Percentiles rank a stretch among this genome's conserved stretches.
These are phyloP conservation scores for Reticulascus tulasneorum DNA, from an alignment of 2,329 filamentous ascomycete species.

Conservation along the genomic window DNA sequence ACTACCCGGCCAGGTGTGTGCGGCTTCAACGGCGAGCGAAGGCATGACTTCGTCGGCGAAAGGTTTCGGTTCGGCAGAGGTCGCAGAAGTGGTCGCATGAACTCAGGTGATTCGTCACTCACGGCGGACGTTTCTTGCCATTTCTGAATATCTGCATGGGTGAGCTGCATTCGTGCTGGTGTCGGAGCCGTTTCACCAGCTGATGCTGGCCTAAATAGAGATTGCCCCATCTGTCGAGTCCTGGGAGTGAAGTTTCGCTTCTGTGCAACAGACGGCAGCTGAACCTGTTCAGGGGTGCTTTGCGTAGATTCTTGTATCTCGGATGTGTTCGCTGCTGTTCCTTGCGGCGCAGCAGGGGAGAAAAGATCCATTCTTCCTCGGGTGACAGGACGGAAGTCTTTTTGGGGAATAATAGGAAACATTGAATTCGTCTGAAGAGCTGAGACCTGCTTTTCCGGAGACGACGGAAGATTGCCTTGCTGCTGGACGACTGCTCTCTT, in stretches of 20 bases:
- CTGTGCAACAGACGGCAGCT: slow-evolving; percentile 35
- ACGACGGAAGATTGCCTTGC: slow-evolving; percentile 6
- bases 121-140: slow-evolving; percentile 36
- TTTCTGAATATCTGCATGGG: slow-evolving; percentile 34
- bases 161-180: slow-evolving; percentile 37
- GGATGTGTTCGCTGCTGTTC: not conserved
- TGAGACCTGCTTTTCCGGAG: slow-evolving; percentile 11
- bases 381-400: slow-evolving; percentile 26
- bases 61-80: slow-evolving; percentile 47
- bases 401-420: slow-evolving; percentile 31
- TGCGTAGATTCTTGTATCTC: slow-evolving; percentile 19
- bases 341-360: slow-evolving; percentile 25
- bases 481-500: slow-evolving; percentile 6
- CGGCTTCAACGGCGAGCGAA: slow-evolving; percentile 54
- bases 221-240: slow-evolving; percentile 26
- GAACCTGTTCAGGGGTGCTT: slow-evolving; percentile 27
- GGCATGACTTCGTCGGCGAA: slow-evolving; percentile 53
- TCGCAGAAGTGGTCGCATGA: slow-evolving; percentile 37
- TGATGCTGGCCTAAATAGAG: slow-evolving; percentile 35
- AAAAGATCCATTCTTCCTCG: slow-evolving; percentile 29
- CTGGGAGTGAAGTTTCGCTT: slow-evolving; percentile 47
- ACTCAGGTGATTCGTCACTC: slow-evolving; percentile 32
- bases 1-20: slow-evolving; percentile 56
- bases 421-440: slow-evolving; percentile 32
- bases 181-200: slow-evolving; percentile 23